A percentile compares a stretch with the other conserved stretches of the same genome.
Evolutionary conservation across 495 filamentous ascomycete genomes (phyloP).

Genomic region (Podospora comata): DNA sequence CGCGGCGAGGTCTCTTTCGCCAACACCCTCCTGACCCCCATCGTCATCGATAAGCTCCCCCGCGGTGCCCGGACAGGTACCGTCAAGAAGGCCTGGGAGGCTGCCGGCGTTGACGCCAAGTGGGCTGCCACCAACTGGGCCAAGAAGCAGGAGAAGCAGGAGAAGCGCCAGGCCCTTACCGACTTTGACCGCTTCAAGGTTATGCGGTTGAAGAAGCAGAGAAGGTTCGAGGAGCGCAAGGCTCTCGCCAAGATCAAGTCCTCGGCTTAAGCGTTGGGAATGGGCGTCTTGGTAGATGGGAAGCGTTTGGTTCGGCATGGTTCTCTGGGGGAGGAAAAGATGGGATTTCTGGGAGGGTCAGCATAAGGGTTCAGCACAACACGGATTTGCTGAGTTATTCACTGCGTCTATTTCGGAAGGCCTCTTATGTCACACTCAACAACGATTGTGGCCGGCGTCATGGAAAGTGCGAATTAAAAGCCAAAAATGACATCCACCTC

Average conservation of each 20-base stretch:
- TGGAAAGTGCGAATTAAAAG: constrained; percentile 46
- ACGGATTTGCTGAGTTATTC: constrained; percentile 43
- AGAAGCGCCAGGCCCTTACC: constrained; percentile 84
- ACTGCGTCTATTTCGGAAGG: constrained; percentile 52
- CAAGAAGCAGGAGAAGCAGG: constrained; percentile 76
- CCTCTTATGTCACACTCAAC: constrained; percentile 51
- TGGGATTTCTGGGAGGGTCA: constrained; percentile 42
- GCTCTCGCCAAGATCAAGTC: constrained; percentile 73
- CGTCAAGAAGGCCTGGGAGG: constrained; percentile 82
- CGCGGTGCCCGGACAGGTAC: constrained; percentile 78
- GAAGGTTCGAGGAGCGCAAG: constrained; percentile 94
- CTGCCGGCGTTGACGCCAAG: constrained; percentile 81
- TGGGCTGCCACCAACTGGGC: constrained; percentile 86
- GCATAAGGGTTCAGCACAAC: constrained; percentile 46
- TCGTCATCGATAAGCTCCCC: constrained; percentile 84
- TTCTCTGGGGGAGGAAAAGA: constrained; percentile 31
- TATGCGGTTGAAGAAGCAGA: constrained; percentile 95
- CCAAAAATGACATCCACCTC: constrained; percentile 25
- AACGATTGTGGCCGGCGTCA: constrained; percentile 44
- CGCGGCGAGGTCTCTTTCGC: constrained; percentile 79
- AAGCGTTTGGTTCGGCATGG: constrained; percentile 40
- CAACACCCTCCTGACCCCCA: constrained; percentile 80
- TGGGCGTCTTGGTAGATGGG: constrained; percentile 23
- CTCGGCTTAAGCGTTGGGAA: constrained; percentile 38
- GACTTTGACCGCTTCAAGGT: constrained; percentile 99